Base-by-base conservation (phyloP, 2,329 filamentous ascomycete species). In the Cladosporium halotolerans region DNA sequence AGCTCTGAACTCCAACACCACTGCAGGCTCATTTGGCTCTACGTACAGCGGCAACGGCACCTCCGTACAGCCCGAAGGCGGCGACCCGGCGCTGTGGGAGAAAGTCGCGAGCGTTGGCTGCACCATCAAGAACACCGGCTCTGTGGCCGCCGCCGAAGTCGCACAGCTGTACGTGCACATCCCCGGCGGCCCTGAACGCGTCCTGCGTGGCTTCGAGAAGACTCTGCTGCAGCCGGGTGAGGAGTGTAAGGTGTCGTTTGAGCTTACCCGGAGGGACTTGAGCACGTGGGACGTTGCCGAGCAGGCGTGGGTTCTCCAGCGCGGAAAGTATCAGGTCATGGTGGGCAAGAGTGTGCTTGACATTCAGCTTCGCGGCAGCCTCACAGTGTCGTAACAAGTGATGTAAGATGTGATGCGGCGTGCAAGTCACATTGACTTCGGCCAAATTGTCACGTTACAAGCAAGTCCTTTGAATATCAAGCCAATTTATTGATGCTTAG, bases 71-170 rank as follows among this genome's bases (percentile, higher is more conserved):
- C 47, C 47, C 39, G 23, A 50, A 34, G 52, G 52, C 32, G 52
- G 52, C 65, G 70, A 16, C 63, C 73, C 78, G 7, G 31, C 78
- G 1, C 76, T 91, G 0, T 92, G 83, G 76, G 78, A 86, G 33
- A 68, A 75, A 0, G 74, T 84, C 0, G 84, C 79, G 57, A 68
- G 69, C n/a, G 71, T 87, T 9, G 72, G 75, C 2, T 77, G 81
- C 4, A 76, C 70, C 0, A 71, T 92, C 1, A 77, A 71, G 3
- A 93, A 93, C 62, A 79, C 76, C 0, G 88, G 88, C 2, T 59
- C 63, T 55, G 68, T 72, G 2, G 58, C 68, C 0, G 78, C 77
- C 23, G 76, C 76, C 28, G 79, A 79, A 18, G 79, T 84, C 2
- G 76, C 76, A 1, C 81, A 84, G 62, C 63, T 83, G 3, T 81